phyloP scores from a whole-genome alignment of 495 filamentous ascomycete genomes.

The Aspergillus sclerotiicarbonarius region DNA sequence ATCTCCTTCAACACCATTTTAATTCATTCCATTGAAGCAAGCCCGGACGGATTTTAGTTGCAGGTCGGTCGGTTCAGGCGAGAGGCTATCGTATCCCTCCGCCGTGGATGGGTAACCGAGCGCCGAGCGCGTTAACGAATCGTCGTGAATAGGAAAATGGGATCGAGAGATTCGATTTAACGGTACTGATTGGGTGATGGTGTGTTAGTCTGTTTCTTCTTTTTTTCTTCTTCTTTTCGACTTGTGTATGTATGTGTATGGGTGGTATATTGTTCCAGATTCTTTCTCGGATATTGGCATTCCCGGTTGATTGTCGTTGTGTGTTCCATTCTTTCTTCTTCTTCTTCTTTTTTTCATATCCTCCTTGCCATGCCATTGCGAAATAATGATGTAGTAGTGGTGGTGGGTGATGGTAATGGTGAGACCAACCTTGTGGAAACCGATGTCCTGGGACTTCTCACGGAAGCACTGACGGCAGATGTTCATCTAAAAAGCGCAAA shows the following conservation, averaged over 20 bases:
- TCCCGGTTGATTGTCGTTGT: neutral
- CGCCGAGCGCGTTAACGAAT: constrained; percentile 29
- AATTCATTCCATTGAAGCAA: constrained; percentile 1
- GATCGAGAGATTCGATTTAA: constrained; percentile 42
- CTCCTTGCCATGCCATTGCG: neutral
- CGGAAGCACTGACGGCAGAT: constrained; percentile 99
- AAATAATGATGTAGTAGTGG: neutral
- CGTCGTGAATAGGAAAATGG: constrained; percentile 37
- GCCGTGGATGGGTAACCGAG: constrained; percentile 12
- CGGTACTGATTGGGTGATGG: constrained; percentile 45
- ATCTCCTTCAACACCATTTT: constrained; percentile 7
- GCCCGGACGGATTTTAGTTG: neutral
- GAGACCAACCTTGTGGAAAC: constrained; percentile 83
- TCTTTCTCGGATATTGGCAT: neutral
- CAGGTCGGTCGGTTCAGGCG: neutral
- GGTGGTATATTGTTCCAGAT: neutral
- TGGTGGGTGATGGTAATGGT: neutral
- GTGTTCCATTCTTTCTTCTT: neutral
- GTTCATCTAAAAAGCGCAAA: constrained; percentile 56
- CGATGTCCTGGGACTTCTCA: constrained; percentile 94
- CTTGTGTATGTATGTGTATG: neutral
- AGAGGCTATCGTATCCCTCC: neutral
- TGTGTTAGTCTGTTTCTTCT: constrained; percentile 15
- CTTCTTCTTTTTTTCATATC: constrained; percentile 2
- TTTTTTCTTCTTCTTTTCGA: constrained; percentile 2